Evolutionary conservation across 805 yeast genomes (phyloP).

Genomic region (Saturnispora halmiae): DNA sequence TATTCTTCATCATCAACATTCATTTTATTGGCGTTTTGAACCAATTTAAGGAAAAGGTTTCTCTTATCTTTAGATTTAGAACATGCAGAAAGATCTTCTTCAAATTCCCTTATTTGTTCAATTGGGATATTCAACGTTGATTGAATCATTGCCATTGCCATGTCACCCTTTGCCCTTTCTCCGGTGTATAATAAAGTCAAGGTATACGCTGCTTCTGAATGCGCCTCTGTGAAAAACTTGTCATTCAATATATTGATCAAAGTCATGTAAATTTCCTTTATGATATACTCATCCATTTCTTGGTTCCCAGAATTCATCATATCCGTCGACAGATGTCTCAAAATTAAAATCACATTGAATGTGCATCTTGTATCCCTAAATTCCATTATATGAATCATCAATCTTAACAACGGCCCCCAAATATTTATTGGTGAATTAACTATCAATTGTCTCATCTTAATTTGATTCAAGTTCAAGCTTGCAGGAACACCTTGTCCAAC

Average conservation of each 20-base stretch:
- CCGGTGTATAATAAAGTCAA: constrained; percentile 72
- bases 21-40: constrained; percentile 45
- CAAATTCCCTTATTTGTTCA: constrained; percentile 54
- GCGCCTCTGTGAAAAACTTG: constrained; percentile 75
- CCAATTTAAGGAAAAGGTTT: constrained; percentile 65
- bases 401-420: constrained; percentile 60
- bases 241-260: constrained; percentile 60
- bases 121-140: constrained; percentile 43
- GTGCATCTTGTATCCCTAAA: constrained; percentile 90
- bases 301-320: constrained; percentile 55
- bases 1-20: constrained; percentile 27
- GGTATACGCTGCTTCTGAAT: constrained; percentile 85
- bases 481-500: constrained; percentile 63
- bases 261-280: constrained; percentile 60
- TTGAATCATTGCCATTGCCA: constrained; percentile 55
- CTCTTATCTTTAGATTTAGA: constrained; percentile 71
- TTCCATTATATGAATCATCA: constrained; percentile 66
- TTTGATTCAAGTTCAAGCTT: constrained; percentile 46
- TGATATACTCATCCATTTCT: constrained; percentile 63
- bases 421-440: constrained; percentile 55
- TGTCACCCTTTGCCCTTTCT: constrained; percentile 56
- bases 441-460: constrained; percentile 57
- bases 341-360: constrained; percentile 75
- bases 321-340: constrained; percentile 64
- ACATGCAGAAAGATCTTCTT: constrained; percentile 52